phyloP scores from a whole-genome alignment of 345 rosid genomes.

The Eutrema japonicum region DNA sequence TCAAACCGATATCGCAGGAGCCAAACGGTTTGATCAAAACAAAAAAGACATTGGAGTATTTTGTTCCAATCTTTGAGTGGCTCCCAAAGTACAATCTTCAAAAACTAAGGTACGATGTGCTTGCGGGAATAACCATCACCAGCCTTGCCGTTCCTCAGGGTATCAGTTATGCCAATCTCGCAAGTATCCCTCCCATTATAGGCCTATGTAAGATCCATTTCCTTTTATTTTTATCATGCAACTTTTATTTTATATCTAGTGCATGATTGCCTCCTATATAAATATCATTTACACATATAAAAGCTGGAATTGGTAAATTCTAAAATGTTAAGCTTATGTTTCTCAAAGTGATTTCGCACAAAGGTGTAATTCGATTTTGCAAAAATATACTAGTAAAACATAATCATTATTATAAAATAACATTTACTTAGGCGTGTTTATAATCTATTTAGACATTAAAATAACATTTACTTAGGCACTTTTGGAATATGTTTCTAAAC shows the following conservation, averaged over 20 bases:
- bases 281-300: neutral
- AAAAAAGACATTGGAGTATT: constrained; percentile 57
- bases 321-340: neutral
- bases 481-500: too few species aligned
- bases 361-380: constrained; percentile 8
- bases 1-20: constrained; percentile 50
- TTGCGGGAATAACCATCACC: constrained; percentile 92
- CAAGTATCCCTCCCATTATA: constrained; percentile 68
- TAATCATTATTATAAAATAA: too few species aligned
- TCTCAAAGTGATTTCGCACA: neutral
- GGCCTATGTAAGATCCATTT: constrained; percentile 69
- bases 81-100: constrained; percentile 62
- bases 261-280: neutral
- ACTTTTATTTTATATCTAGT: neutral
- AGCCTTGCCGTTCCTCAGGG: constrained; percentile 96
- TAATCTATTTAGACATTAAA: too few species aligned
- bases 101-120: constrained; percentile 60
- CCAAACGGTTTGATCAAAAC: constrained; percentile 15
- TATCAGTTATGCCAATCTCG: constrained; percentile 94
- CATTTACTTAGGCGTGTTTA: too few species aligned
- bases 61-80: constrained; percentile 81
- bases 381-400: neutral
- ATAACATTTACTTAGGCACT: too few species aligned
- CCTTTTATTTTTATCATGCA: neutral
- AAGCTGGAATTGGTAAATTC: neutral